Base-by-base conservation (phyloP, 73 alveolate genomes). In the Tetrahymena thermophila region DNA sequence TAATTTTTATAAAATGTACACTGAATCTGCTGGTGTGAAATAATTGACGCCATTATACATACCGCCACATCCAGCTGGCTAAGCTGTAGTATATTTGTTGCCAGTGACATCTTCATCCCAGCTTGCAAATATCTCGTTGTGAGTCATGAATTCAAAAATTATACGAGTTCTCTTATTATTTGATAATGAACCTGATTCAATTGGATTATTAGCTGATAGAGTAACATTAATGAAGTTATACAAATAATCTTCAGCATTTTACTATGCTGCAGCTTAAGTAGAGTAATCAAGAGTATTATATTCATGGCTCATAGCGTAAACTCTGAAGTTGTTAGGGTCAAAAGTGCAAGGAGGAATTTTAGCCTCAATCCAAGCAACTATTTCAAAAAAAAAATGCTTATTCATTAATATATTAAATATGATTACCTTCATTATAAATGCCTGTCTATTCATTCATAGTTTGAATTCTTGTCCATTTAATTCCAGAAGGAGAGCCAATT, bases 31-130 rank as follows among this genome's bases (percentile, higher is more conserved):
- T 21, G 96, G 96, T 31, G 34, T 83, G 57, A 71, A 71, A 71
- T 89, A 89, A 94, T 93, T 58, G 14, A 15, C 85, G 0, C 93
- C 94, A 34, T 94, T 94, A 28, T 84, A 84, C 96, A 94, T 84
- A 94, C 96, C 96, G 84, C 93, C 93, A 94, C 96, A 94, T 0
- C 94, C 96, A 3, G 96, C 93, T 40, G 94, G 93, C 9, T 94
- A 93, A 94, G 57, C 93, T 15, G 94, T n/a, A 23, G 96, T 94
- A 44, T 84, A 34, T 94, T 85, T 94, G 37, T 94, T 94, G 28
- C 93, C 93, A 13, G 96, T 94, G 23, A 94, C 93, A 94, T 94
- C 96, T 85, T 55, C 93, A 35, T 93, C 94, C 96, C 96, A 94
- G 2, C 94, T 55, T 6, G 56, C 44, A 17, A 85, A 84, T 35